Base-by-base conservation (phyloP, 2,329 filamentous ascomycete genomes). In the Iodosphaeria phyllophila region DNA sequence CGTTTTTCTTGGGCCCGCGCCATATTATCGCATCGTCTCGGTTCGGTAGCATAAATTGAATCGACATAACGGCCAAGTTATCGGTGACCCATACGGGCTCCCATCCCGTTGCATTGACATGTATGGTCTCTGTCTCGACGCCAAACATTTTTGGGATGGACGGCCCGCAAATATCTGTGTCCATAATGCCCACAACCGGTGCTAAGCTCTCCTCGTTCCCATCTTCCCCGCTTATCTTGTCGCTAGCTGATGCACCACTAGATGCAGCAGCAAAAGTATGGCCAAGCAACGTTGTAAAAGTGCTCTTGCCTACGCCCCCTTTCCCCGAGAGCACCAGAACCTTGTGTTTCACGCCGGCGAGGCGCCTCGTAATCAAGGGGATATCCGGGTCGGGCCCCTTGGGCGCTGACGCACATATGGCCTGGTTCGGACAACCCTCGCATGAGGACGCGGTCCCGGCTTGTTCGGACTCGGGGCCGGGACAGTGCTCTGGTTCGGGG, bases 121-220 rank as follows among this genome's bases (percentile, higher is more conserved):
- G 89, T 26, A 98, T 89, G 1, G 78, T 92, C 53, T 98, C 86
- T 14, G 70, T 58, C 50, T 93, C 84, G 1, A 93, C 86, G 17
- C 89, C 89, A 74, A 98, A 84, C 86, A 98, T 95, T 56, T 93
- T 93, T 12, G 89, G 89, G 40, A 98, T 93, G 34, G 73, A 82
- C 1, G 89, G 89, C 0, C 89, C 89, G 52, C 83, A 93, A 33
- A 98, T 92, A 49, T 98, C 89, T 5, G 89, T 91, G 51, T 98
- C 89, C 82, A 95, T 93, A 38, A 98, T 74, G 12, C 86, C 89
- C 15, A 98, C 79, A 1, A 70, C 80, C n/a, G n/a, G n/a, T n/a
- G n/a, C n/a, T n/a, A n/a, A n/a, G 28, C 59, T 74, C 22, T 74
- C 68, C 0, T 74, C 70, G 47, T 91, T 80, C n/a, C n/a, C n/a